Base-by-base conservation (phyloP, 164 flowering plant species). In the Piper longum region DNA sequence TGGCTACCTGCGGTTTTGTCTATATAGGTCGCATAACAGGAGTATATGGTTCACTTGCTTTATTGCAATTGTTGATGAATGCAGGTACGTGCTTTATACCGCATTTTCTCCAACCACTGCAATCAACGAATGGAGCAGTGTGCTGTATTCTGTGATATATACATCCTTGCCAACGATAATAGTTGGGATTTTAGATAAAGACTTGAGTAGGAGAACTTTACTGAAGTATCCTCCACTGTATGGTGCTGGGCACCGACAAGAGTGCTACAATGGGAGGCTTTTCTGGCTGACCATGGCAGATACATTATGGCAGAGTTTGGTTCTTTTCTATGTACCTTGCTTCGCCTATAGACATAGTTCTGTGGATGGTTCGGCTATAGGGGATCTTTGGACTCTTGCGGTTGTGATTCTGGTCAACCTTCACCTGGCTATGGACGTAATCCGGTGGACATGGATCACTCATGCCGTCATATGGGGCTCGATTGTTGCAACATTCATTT, bases 401-500 rank as follows among this genome's bases (percentile, higher is more conserved):
- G 85, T 78, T 7, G 99, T 95, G 54, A 79, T 88, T 62, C 54
- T 87, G 72, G 99, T 91, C 43, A 95, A 95, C 70, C 26, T 87
- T 66, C 99, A 95, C 73, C 72, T 95, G 73, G 95, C 96, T 19
- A 85, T 95, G 96, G 99, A 95, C 64, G 83, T 95, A 52, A 71
- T 81, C 41, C 69, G 93, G 63, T 95, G 99, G 99, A 74, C 74
- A 26, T 87, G 91, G 97, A 71, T 91, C 64, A 76, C 85, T 56
- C 99, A 95, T 71, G 88, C 81, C 39, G 83, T 78, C 69, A 83
- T 91, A 58, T 95, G 99, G 99, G 99, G 97, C 64, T 87, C 97
- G 19, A 85, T 88, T 59, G 4, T 82, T 60, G 91, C 89, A 8
- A 88, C 97, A 9, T 77, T 71, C 73, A 75, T 95, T 57, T 85